Conservation (phyloP, 257 asterid species). For the Salvia miltiorrhiza region DNA sequence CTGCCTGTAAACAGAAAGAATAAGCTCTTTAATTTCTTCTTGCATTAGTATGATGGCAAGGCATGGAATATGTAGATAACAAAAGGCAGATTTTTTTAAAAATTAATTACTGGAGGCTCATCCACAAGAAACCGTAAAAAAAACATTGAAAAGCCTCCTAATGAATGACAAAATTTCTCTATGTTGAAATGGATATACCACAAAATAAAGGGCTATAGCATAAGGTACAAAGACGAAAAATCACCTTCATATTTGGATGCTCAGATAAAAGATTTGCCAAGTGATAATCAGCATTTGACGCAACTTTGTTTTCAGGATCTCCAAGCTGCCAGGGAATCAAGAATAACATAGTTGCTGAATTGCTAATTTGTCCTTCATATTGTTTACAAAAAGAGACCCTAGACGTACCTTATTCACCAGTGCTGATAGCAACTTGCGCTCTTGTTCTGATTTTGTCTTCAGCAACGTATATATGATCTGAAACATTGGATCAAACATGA, state of each 20-base stretch:
- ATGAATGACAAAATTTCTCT: neutral
- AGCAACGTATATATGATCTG: conserved; percentile 73
- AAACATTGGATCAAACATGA: conserved; percentile 22
- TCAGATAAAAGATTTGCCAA: conserved; percentile 77
- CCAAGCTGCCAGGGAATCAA: conserved; percentile 65
- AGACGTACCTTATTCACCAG: conserved; percentile 78
- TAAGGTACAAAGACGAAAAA: conserved; percentile 1
- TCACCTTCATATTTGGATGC: conserved; percentile 99
- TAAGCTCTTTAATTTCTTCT: neutral
- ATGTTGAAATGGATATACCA: neutral
- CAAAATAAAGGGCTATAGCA: neutral
- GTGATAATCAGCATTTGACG: conserved; percentile 96
- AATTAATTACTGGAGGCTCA: neutral
- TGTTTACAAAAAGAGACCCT: conserved; percentile 1
- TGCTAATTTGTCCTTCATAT: neutral
- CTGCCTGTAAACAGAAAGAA: conserved; percentile 49
- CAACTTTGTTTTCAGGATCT: conserved; percentile 93
- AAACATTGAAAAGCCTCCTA: neutral
- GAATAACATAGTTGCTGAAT: conserved; percentile 13
- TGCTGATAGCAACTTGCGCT: conserved; percentile 76
- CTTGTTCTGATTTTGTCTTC: conserved; percentile 93
- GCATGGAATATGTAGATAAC: neutral
- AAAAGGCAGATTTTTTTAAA: neutral
- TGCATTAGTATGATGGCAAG: conserved; percentile 5
- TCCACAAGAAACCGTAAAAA: neutral